Base-by-base conservation (phyloP, 371 early-diverging fungal genomes). In the Parasitella parasitica region DNA sequence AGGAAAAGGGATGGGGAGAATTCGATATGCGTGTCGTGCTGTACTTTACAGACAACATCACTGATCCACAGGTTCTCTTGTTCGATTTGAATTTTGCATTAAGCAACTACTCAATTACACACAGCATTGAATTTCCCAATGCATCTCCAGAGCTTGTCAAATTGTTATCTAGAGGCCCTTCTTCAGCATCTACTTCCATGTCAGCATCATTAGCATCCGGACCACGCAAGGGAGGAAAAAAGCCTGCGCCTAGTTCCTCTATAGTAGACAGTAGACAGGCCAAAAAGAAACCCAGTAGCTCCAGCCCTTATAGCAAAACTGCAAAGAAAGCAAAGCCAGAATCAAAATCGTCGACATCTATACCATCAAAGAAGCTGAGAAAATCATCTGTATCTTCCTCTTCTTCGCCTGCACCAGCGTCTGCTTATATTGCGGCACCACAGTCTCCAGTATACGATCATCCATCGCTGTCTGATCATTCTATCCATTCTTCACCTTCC, bases 1-100 rank as follows among this genome's bases (percentile, higher is more conserved):
- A 78, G 62, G 87, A 89, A 64, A 78, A 86, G 63, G 89, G 89
- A 38, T 89, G 89, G 89, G 89, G 89, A 49, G 87, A 87, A 66
- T 89, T 89, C 57, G 89, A 89, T 67, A 76, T 89, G 76, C 72
- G 80, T 13, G 76, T 87, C 27, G 68, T 80, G 41, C 66, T 89
- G 6, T 76, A 86, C 54, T 87, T 88, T 61, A 63, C 71, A 30
- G 73, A 86, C 61, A 75, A 84, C 34, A 56, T 74, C 16, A 61
- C 77, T 6, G 72, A 77, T 28, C 82, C 86, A 2, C 64, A 74
- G 61, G 72, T 69, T 13, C 70, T 89, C 24, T 67, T 76, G 36
- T 86, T 86, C 60, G 88, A 89, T 60, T 76, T 89, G 39, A 83
- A 86, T 73, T 89, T 89, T 66, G 78, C 80, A 35, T 75, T 79